Evolutionary conservation across 2,329 filamentous ascomycete genomes (phyloP).

Genomic region (Neofusicoccum sp.): DNA sequence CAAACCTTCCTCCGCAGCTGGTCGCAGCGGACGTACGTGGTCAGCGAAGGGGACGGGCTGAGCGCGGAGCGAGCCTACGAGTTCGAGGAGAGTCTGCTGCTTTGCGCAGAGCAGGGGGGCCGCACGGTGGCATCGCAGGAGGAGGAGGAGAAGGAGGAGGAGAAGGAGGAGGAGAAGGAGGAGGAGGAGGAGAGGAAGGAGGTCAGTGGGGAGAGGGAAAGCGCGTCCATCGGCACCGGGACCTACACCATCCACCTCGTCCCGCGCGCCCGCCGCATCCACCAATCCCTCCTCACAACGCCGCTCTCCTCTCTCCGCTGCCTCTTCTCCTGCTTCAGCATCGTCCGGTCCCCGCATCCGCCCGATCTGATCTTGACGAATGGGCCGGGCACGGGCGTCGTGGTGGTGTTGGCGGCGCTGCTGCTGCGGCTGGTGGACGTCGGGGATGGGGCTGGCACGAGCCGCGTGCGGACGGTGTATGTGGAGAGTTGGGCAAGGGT

Average conservation of each 20-base stretch:
- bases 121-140: conserved; percentile 20
- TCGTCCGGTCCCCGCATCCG: conserved; percentile 28
- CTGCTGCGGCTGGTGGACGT: conserved; percentile 54
- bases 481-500: conserved; percentile 92
- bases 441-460: conserved; percentile 36
- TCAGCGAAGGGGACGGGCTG: conserved; percentile 73
- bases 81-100: conserved; percentile 55
- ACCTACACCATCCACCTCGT: conserved; percentile 67
- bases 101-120: not conserved
- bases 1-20: conserved; percentile 48
- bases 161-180: conserved; percentile 12
- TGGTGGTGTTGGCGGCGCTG: conserved; percentile 62
- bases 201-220: conserved; percentile 31
- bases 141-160: conserved; percentile 15
- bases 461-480: conserved; percentile 73
- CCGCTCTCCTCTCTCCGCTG: conserved; percentile 67
- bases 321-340: conserved; percentile 39
- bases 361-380: conserved; percentile 82
- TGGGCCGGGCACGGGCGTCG: conserved; percentile 82
- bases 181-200: not conserved
- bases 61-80: conserved; percentile 63
- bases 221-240: conserved; percentile 24
- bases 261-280: conserved; percentile 74
- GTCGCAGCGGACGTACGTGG: conserved; percentile 69
- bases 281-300: conserved; percentile 74